Base-by-base conservation (phyloP, 1,139 yeast genomes). In the Nematodospora anomalae region DNA sequence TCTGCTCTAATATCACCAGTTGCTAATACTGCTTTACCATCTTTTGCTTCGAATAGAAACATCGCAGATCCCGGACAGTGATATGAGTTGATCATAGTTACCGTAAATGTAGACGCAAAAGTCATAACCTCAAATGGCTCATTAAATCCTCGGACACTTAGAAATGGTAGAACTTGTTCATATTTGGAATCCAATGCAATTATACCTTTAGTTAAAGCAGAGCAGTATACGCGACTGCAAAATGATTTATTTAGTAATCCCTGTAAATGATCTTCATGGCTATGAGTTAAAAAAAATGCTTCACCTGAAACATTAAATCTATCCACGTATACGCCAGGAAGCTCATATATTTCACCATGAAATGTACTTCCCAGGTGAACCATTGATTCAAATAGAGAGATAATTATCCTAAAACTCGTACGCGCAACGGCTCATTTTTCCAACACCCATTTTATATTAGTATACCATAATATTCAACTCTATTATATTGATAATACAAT, bases 401-500 rank as follows among this genome's bases (percentile, higher is more conserved):
- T 13, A n/a, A n/a, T n/a, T n/a, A n/a, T n/a, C n/a, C n/a, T n/a
- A n/a, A n/a, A n/a, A n/a, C n/a, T n/a, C 31, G 31, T 16, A 35
- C 35, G 32, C 34, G 35, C 35, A 16, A 14, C 28, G 26, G 15
- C 12, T 3, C 15, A 23, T 20, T 28, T 13, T 10, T 12, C 18
- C 11, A 18, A 16, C 26, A 13, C 13, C 8, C 12, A 32, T 21
- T 6, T 26, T 52, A 84, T 1, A 87, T 85, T 34, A 90, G 64
- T 6, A 87, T 74, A 0, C 97, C 97, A 52, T 78, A 72, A 56
- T 77, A 88, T 53, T 86, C 95, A 1, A 89, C 77, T 37, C 86
- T 61, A 24, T 76, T 78, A 51, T 81, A 80, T 37, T 58, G 56
- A 16, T 53, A 48, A 13, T 72, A 70, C 37, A 92, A 64, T 30